A percentile compares a stretch with the other conserved stretches of the same genome.
phyloP scores from a whole-genome alignment of 345 rosid genomes.

The Populus pruinosa region DNA sequence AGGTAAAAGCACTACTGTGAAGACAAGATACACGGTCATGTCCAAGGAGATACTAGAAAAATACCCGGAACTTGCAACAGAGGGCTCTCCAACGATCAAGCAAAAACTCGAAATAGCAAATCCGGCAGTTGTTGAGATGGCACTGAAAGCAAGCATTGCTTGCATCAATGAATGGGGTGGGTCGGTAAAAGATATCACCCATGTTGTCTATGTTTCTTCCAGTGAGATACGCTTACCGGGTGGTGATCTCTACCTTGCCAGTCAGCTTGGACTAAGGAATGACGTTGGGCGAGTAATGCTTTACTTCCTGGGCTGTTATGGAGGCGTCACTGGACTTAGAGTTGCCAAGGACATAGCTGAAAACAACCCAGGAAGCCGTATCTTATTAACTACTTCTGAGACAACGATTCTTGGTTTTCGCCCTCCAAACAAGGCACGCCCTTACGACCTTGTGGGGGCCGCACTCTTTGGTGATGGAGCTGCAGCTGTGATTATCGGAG shows the following conservation, averaged over 20 bases:
- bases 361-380: slow-evolving; percentile 88
- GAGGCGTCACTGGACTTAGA: slow-evolving; percentile 86
- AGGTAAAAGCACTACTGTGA: slow-evolving; percentile 95
- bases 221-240: slow-evolving; percentile 94
- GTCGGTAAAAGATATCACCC: slow-evolving; percentile 69
- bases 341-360: slow-evolving; percentile 96
- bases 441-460: slow-evolving; percentile 87
- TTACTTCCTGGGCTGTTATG: slow-evolving; percentile 86
- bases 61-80: slow-evolving; percentile 79
- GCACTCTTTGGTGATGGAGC: slow-evolving; percentile 97
- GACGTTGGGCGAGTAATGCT: slow-evolving; percentile 82
- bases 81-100: slow-evolving; percentile 73
- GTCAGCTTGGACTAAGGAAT: slow-evolving; percentile 58
- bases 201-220: slow-evolving; percentile 84
- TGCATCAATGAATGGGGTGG: slow-evolving; percentile 94
- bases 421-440: slow-evolving; percentile 82
- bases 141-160: slow-evolving; percentile 63
- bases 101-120: slow-evolving; percentile 89
- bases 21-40: slow-evolving; percentile 89
- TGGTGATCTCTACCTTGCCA: slow-evolving; percentile 78
- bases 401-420: slow-evolving; percentile 90
- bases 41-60: slow-evolving; percentile 70
- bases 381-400: slow-evolving; percentile 76
- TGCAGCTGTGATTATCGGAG: slow-evolving; percentile 73
- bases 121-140: slow-evolving; percentile 85